Evolutionary conservation across 1,284 basidiomycete genomes (phyloP).

Genomic region (Ceratobasidium sp.): DNA sequence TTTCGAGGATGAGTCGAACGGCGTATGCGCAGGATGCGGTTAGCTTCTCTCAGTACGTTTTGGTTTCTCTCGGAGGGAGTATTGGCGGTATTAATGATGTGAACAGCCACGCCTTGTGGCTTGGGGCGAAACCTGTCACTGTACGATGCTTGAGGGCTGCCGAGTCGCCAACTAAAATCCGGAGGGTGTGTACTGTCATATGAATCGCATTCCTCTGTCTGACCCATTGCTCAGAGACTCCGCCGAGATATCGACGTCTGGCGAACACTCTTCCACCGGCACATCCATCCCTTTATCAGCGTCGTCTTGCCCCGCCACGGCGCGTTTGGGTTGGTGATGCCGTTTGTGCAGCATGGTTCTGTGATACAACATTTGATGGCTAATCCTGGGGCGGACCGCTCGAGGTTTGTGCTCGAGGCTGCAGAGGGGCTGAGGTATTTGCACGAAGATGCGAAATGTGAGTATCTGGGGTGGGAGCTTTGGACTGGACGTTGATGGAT

Average conservation of each 20-base stretch:
- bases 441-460: constrained; percentile 40
- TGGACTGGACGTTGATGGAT: not conserved
- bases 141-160: constrained; percentile 26
- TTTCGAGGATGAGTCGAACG: constrained; percentile 33
- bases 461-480: not conserved
- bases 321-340: constrained; percentile 38
- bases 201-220: not conserved
- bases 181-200: not conserved
- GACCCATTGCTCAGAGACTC: constrained; percentile 1
- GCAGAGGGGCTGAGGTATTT: constrained; percentile 41
- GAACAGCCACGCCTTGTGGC: constrained; percentile 37
- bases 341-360: not conserved
- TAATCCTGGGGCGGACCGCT: constrained; percentile 20
- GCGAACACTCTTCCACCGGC: constrained; percentile 38
- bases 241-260: constrained; percentile 32
- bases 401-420: constrained; percentile 37
- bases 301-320: constrained; percentile 30
- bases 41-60: constrained; percentile 39
- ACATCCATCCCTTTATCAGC: constrained; percentile 32
- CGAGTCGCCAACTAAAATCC: constrained; percentile 36
- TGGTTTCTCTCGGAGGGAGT: too few relatives aligned
- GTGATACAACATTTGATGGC: constrained; percentile 36
- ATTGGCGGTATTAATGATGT: too few relatives aligned
- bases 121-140: constrained; percentile 15
- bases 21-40: constrained; percentile 40